phyloP scores from a whole-genome alignment of 2,329 filamentous ascomycete species.

The Metarhizium guizhouense region DNA sequence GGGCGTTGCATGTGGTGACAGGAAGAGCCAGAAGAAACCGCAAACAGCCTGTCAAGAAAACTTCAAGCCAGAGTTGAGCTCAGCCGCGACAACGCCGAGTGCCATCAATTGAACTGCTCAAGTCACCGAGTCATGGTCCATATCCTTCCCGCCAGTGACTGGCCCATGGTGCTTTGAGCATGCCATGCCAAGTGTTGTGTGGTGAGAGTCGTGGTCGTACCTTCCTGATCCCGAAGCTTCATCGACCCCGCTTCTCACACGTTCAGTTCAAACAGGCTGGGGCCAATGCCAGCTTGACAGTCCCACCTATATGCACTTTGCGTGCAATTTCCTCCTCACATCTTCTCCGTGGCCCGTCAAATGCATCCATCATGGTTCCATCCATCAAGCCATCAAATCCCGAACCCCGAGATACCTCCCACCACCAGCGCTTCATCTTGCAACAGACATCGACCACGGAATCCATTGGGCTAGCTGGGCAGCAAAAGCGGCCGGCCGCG shows the following conservation, averaged over 20 bases:
- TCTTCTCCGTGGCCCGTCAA: no score
- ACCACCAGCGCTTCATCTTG: neutral
- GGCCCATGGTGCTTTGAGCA: no score
- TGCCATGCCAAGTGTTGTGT: no score
- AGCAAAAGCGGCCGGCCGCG: neutral
- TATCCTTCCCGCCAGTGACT: no score
- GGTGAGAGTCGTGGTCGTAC: no score
- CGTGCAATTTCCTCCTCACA: no score
- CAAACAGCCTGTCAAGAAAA: neutral
- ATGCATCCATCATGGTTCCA: neutral
- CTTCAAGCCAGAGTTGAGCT: neutral
- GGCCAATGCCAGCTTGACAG: neutral
- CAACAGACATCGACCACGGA: neutral
- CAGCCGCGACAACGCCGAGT: no score
- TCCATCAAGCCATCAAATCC: slow-evolving; percentile 4
- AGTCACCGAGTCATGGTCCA: no score
- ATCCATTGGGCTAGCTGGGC: neutral
- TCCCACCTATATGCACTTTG: neutral
- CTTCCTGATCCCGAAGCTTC: neutral
- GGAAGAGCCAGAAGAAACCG: neutral
- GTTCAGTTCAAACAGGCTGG: neutral
- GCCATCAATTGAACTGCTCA: no score
- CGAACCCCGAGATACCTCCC: slow-evolving; percentile 12
- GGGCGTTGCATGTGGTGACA: neutral
- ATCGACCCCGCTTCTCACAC: neutral